Conservation (phyloP, 768 basidiomycete genomes). For the Pulveroboletus ravenelii region DNA sequence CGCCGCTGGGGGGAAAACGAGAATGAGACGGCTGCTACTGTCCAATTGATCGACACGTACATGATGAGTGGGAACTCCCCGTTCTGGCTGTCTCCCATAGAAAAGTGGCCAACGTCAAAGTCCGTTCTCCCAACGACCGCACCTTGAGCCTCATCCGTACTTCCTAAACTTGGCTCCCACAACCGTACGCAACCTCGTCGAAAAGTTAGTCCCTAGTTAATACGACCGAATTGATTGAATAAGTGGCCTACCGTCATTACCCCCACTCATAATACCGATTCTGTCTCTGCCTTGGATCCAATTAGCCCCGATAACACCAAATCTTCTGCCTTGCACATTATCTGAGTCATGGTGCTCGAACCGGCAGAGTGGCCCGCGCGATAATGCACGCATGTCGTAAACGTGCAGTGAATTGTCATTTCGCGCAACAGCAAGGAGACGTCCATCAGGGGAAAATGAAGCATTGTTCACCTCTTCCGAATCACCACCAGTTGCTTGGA, state of each 20-base stretch:
- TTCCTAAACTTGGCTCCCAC: constrained; percentile 54
- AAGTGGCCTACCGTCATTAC: constrained; percentile 52
- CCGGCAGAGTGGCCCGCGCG: constrained; percentile 40
- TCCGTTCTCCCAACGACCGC: constrained; percentile 46
- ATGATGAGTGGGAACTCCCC: constrained; percentile 56
- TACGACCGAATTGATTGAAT: not conserved
- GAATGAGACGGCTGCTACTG: constrained; percentile 18
- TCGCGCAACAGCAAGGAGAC: constrained; percentile 56
- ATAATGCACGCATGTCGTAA: constrained; percentile 57
- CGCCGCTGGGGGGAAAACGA: constrained; percentile 35
- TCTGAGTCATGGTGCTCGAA: constrained; percentile 45
- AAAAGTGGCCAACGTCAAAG: constrained; percentile 56
- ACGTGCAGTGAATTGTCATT: constrained; percentile 56
- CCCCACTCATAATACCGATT: constrained; percentile 55
- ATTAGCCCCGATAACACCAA: constrained; percentile 47
- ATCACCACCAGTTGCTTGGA: constrained; percentile 21
- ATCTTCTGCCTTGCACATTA: constrained; percentile 28
- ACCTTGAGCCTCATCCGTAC: constrained; percentile 39
- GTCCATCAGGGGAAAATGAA: constrained; percentile 55
- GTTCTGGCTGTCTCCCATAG: constrained; percentile 48
- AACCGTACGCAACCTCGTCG: constrained; percentile 60
- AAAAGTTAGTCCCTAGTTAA: constrained; percentile 1
- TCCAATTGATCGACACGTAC: constrained; percentile 37
- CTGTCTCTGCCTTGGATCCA: constrained; percentile 47
- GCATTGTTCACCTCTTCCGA: constrained; percentile 45